A percentile compares a stretch with the other conserved stretches of the same genome.
Evolutionary conservation across 2,329 filamentous ascomycete species (phyloP).

Genomic region (Fusarium succisae): DNA sequence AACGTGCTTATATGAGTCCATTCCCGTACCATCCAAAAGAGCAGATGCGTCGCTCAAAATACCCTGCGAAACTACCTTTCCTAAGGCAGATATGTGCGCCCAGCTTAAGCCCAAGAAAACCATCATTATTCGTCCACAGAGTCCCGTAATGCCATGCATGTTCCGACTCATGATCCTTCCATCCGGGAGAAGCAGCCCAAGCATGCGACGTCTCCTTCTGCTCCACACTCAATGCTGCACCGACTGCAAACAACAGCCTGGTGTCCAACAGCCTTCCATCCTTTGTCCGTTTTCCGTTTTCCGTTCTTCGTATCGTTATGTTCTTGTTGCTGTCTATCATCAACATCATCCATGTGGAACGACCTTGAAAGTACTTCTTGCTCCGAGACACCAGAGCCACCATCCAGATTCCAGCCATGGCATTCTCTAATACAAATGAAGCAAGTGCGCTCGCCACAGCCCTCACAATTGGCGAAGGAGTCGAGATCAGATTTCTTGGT

Average conservation of each 20-base stretch:
- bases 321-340: slow-evolving; percentile 41
- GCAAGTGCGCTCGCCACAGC: slow-evolving; percentile 70
- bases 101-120: slow-evolving; percentile 13
- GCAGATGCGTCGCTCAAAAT: not conserved
- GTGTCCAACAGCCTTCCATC: slow-evolving; percentile 57
- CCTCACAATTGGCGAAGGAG: slow-evolving; percentile 70
- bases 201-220: slow-evolving; percentile 73
- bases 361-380: slow-evolving; percentile 54
- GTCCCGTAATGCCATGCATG: not conserved
- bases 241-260: slow-evolving; percentile 69
- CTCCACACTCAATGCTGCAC: slow-evolving; percentile 73
- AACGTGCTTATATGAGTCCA: slow-evolving; percentile 6
- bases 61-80: not conserved
- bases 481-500: slow-evolving; percentile 73
- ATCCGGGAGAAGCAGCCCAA: slow-evolving; percentile 66
- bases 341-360: slow-evolving; percentile 62
- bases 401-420: slow-evolving; percentile 55
- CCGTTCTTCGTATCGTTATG: slow-evolving; percentile 13
- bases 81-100: not conserved
- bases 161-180: slow-evolving; percentile 45
- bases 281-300: slow-evolving; percentile 34
- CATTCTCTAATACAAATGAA: slow-evolving; percentile 76
- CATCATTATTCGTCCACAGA: slow-evolving; percentile 31
- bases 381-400: slow-evolving; percentile 41
- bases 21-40: slow-evolving; percentile 3